Base-by-base conservation (phyloP, 129 eudicot genomes). In the Ambrosia trifida region DNA sequence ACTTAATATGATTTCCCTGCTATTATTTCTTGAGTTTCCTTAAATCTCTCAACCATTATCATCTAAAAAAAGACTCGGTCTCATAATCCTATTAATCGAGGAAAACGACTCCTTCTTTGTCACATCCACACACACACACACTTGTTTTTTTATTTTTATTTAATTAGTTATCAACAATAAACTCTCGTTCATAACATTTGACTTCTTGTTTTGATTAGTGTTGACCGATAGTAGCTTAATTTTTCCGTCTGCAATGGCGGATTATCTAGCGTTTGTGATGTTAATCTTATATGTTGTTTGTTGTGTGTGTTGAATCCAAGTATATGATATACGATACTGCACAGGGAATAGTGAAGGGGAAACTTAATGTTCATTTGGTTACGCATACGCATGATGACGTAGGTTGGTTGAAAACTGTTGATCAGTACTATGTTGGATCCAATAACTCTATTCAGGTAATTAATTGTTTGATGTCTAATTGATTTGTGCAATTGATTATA, bases 321-420 rank as follows among this genome's bases (percentile, higher is more conserved):
- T 91, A 84, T 77, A 86, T 88, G 86, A 82, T 84, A 31, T 91
- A 91, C 76, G 84, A 91, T 72, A 91, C 97, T 49, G 76, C 86
- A 18, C 78, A 68, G 32, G 84, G 86, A 0, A 78, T 84, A 49
- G 94, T 84, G 46, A 76, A 85, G 13, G 94, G 82, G 62, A 91
- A 91, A 69, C 84, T 91, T 30, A 88, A 91, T 74, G 97, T 91
- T 75, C 97, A 91, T 77, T 49, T 91, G 82, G 97, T 91, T 0
- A 73, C 96, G 60, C 96, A 91, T 51, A 88, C 96, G 9, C 97
- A 91, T 66, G 96, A 91, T 56, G 97, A 91, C 73, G 97, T 89
- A 60, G 97, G 97, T 5, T 91, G 97, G 97, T 79, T 91, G 82
- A 91, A 91, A 75, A 91, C 96, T 35, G 82, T 88, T 68, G 97